Evolutionary conservation across 1,284 basidiomycete genomes (phyloP).

Genomic region (Vanrija sp.): DNA sequence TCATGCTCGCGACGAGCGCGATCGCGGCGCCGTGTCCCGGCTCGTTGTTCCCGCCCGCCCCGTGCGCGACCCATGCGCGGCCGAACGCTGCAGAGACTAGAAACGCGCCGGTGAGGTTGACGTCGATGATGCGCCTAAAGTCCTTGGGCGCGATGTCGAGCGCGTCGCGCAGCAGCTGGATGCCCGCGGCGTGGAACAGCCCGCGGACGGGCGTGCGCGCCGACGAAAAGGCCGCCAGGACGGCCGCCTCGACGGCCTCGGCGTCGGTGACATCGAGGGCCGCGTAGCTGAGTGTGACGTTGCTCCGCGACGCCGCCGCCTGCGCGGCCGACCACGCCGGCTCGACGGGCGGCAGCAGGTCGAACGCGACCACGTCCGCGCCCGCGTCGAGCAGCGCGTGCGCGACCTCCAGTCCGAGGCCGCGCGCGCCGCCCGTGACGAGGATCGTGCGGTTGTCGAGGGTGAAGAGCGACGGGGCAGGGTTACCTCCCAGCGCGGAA

Average conservation of each 20-base stretch:
- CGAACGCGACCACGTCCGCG: constrained; percentile 70
- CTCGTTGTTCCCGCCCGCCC: background rate
- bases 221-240: constrained; percentile 59
- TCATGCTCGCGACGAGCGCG: constrained; percentile 78
- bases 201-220: constrained; percentile 53
- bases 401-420: constrained; percentile 75
- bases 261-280: constrained; percentile 63
- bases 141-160: constrained; percentile 65
- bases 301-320: constrained; percentile 53
- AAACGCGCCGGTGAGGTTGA: constrained; percentile 72
- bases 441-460: constrained; percentile 67
- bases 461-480: constrained; percentile 52
- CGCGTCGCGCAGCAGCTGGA: constrained; percentile 61
- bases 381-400: constrained; percentile 69
- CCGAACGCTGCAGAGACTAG: constrained; percentile 76
- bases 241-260: constrained; percentile 56
- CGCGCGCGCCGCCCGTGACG: constrained; percentile 72
- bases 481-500: background rate
- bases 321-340: constrained; percentile 60
- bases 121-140: constrained; percentile 65
- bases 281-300: constrained; percentile 61
- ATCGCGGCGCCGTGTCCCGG: constrained; percentile 54
- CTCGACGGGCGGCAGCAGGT: constrained; percentile 62
- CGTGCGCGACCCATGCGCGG: constrained; percentile 67
- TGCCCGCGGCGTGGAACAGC: constrained; percentile 68